Evolutionary conservation across 805 yeast species (phyloP).

Genomic region (Torulaspora microellipsoides): DNA sequence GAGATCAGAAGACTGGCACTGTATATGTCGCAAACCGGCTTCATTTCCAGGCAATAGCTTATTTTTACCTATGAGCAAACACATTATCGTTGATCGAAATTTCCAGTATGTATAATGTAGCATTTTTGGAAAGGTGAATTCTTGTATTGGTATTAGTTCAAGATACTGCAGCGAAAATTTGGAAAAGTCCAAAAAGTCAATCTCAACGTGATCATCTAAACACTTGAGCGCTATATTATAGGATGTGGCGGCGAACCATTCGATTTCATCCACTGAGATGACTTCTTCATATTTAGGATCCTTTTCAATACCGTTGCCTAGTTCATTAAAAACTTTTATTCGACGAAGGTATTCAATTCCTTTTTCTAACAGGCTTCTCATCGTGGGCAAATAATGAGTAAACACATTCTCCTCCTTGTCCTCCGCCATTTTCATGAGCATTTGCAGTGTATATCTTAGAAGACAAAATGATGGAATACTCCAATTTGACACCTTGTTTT

Average conservation of each 20-base stretch:
- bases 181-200: conserved; percentile 13
- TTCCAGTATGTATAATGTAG: conserved; percentile 29
- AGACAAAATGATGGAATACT: conserved; percentile 26
- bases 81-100: conserved; percentile 15
- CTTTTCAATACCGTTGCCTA: conserved; percentile 1
- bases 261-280: conserved; percentile 35
- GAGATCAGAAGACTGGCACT: conserved; percentile 1
- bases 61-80: conserved; percentile 16
- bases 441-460: conserved; percentile 32
- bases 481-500: conserved; percentile 6
- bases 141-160: conserved; percentile 17
- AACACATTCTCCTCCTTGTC: conserved; percentile 5
- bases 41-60: neutral
- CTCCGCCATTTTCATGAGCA: conserved; percentile 29
- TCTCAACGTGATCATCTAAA: conserved; percentile 10
- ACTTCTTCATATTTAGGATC: conserved; percentile 6
- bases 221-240: conserved; percentile 34
- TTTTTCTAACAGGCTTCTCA: conserved; percentile 7
- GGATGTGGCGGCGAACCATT: conserved; percentile 39
- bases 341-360: conserved; percentile 10
- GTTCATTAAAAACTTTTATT: conserved; percentile 3
- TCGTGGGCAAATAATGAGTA: conserved; percentile 3
- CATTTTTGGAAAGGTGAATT: conserved; percentile 19
- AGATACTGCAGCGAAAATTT: conserved; percentile 19
- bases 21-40: conserved; percentile 2